Base-by-base conservation (phyloP, 2,329 filamentous ascomycete species). In the Claviceps fusiformis region DNA sequence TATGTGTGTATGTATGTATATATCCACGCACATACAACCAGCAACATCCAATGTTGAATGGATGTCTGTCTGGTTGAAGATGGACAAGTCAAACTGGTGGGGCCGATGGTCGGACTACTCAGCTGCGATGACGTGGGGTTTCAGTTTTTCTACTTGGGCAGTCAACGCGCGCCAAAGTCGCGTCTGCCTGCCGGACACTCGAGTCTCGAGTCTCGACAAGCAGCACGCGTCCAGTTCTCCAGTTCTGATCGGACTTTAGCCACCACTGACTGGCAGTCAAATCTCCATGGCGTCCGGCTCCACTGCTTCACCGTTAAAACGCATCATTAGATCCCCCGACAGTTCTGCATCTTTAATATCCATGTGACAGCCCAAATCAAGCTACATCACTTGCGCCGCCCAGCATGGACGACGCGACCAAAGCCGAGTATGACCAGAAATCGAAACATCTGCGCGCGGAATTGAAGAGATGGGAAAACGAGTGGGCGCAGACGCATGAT, bases 401-500 rank as follows among this genome's bases (percentile, higher is more conserved):
- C 53, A 59, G 31, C 9, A 80, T 82, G 78, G 75, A 81, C 58
- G 69, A 73, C 29, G 62, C 61, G 13, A 68, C 71, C 19, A 75
- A 65, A 63, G 63, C 67, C 15, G 63, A 68, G 54, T 79, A 77
- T 56, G 78, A 82, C 63, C 64, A 62, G 10, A 72, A 76, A 62
- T 76, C 75, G 13, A 73, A 75, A 59, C 64, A 74, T 52, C 71
- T 90, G n/a, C 79, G 85, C n/a, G 70, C 74, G 43, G 82, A 87
- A 59, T 71, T 92, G 50, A 92, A 92, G 69, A 68, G 69, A 60
- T 93, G 87, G 83, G 88, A 93, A 66, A 81, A 74, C 59, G 72
- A 78, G 7, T 92, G 87, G 73, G 77, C 80, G 6, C 71, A 72
- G 29, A 67, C 73, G 17, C 78, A 91, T 63, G 73, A 71, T 37